These are phyloP conservation scores for Notholithocarpus densiflorus DNA, from an alignment of 306 rosid species.

Conservation along the genomic window DNA sequence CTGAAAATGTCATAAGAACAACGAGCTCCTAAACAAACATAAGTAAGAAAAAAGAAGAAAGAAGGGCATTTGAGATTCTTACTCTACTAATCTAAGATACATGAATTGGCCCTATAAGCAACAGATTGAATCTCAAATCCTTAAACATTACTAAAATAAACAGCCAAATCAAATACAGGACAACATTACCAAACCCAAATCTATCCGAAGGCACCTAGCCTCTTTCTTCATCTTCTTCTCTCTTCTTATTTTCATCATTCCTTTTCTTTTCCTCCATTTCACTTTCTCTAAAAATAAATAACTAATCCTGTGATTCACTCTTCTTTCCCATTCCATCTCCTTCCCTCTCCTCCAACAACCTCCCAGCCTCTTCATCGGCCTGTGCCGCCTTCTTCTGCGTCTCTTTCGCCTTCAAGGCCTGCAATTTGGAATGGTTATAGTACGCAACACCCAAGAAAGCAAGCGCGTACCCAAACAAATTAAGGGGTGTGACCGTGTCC, in stretches of 20 bases:
- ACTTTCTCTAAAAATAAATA: background rate
- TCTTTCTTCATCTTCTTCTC: constrained; percentile 14
- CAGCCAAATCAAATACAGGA: constrained; percentile 21
- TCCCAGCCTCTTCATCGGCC: constrained; percentile 67
- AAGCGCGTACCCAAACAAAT: constrained; percentile 74
- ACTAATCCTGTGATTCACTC: constrained; percentile 45
- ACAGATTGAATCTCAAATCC: constrained; percentile 53
- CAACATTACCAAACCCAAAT: constrained; percentile 40
- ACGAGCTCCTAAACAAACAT: background rate
- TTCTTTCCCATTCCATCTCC: constrained; percentile 54
- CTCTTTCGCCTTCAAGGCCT: constrained; percentile 78
- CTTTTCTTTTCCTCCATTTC: constrained; percentile 6
- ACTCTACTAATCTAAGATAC: constrained; percentile 19
- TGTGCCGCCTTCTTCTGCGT: constrained; percentile 62
- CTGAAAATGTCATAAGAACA: background rate
- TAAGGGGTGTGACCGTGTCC: constrained; percentile 80
- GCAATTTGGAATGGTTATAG: constrained; percentile 78
- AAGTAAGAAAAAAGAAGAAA: background rate
- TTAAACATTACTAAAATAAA: constrained; percentile 18
- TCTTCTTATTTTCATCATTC: constrained; percentile 31
- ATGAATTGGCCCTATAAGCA: constrained; percentile 22
- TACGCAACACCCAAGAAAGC: constrained; percentile 83
- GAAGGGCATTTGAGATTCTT: constrained; percentile 35
- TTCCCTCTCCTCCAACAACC: constrained; percentile 68
- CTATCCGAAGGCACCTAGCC: constrained; percentile 11